Evolutionary conservation across 2,329 filamentous ascomycete species (phyloP).

Genomic region (Massarina eburnea): DNA sequence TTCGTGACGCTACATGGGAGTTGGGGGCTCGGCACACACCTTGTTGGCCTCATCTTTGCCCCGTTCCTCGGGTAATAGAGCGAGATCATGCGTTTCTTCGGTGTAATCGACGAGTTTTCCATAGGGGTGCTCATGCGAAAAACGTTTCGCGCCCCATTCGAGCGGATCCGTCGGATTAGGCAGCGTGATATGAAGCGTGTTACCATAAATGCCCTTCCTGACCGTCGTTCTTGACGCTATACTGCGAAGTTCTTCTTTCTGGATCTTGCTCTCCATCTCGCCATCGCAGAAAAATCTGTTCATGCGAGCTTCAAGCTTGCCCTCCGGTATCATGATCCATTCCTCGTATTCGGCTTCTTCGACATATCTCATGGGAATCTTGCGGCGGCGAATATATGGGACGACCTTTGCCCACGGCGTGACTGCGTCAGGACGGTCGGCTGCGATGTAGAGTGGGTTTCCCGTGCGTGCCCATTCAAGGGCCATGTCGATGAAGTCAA

Average conservation of each 20-base stretch:
- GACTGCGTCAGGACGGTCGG: neutral
- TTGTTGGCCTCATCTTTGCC: no score
- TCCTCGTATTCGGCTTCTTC: conserved; percentile 1
- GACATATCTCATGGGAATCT: neutral
- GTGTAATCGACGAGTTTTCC: neutral
- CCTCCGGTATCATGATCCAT: neutral
- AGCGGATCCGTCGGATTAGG: neutral
- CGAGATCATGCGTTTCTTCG: neutral
- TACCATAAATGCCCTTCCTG: neutral
- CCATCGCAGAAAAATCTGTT: neutral
- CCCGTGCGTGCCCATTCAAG: neutral
- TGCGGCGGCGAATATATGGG: neutral
- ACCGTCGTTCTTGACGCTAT: neutral
- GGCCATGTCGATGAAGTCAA: neutral
- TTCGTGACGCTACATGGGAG: no score
- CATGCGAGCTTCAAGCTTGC: neutral
- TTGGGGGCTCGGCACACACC: no score
- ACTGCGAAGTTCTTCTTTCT: neutral
- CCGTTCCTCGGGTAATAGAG: neutral
- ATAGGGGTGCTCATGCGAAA: conserved; percentile 4
- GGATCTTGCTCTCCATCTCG: neutral
- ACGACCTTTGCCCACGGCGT: conserved; percentile 2
- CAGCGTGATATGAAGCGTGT: neutral
- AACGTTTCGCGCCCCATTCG: conserved; percentile 4
- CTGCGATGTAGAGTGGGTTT: conserved; percentile 2